Conservation (phyloP, 352 stramenopile genomes). For the Phytophthora litchii region DNA sequence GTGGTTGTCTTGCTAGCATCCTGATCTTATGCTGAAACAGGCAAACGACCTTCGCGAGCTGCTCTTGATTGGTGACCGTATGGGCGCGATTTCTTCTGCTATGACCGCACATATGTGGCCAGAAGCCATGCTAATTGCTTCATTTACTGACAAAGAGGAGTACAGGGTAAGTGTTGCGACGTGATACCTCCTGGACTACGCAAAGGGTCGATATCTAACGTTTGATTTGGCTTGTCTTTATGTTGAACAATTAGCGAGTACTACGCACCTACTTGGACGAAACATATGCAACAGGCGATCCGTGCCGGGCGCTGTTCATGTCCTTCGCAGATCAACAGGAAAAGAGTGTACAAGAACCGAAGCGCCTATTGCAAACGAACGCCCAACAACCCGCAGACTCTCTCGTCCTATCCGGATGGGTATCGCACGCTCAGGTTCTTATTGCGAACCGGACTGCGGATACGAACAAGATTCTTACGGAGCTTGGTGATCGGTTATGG, state of each 20-base stretch:
- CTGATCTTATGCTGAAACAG: constrained; percentile 54
- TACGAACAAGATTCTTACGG: constrained; percentile 83
- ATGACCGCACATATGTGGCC: constrained; percentile 86
- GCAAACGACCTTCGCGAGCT: constrained; percentile 68
- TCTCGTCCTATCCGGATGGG: constrained; percentile 72
- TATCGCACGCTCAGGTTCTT: constrained; percentile 82
- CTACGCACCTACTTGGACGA: constrained; percentile 78
- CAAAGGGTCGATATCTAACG: constrained; percentile 6
- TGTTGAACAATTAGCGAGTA: constrained; percentile 47
- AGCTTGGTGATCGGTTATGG: constrained; percentile 85
- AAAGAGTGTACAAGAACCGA: constrained; percentile 85
- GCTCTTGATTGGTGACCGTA: constrained; percentile 78
- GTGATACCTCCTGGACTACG: not conserved
- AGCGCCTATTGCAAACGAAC: constrained; percentile 62
- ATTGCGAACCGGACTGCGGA: constrained; percentile 81
- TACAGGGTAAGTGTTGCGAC: constrained; percentile 62
- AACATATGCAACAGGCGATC: constrained; percentile 79
- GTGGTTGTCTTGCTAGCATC: constrained; percentile 43
- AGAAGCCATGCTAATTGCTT: constrained; percentile 87
- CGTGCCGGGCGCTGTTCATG: constrained; percentile 78
- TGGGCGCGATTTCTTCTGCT: constrained; percentile 75
- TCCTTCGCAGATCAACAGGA: constrained; percentile 85
- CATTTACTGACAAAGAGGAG: constrained; percentile 85
- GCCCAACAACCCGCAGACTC: constrained; percentile 43
- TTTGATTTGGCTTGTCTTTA: not conserved